These are phyloP conservation scores for Aphanomyces cochlioides DNA, from an alignment of 352 stramenopile genomes.

Conservation along the genomic window DNA sequence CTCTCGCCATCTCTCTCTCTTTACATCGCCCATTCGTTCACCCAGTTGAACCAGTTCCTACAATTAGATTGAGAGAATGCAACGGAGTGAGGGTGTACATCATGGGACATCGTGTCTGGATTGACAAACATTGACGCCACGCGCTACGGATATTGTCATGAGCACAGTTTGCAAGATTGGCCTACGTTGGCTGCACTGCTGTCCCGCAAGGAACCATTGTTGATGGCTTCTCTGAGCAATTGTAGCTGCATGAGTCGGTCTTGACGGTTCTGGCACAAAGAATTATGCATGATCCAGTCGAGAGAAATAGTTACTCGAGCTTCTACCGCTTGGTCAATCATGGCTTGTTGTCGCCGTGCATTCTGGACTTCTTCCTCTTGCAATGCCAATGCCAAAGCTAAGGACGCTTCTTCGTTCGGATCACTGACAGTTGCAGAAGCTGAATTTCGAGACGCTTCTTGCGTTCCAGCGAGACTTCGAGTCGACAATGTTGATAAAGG, in stretches of 20 bases:
- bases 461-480: too few species aligned
- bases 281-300: too few species aligned
- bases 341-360: neutral
- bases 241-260: too few species aligned
- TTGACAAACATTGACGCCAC: neutral
- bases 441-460: neutral
- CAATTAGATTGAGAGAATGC: neutral
- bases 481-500: neutral
- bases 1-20: conserved; percentile 1
- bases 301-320: neutral
- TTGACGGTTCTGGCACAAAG: too few species aligned
- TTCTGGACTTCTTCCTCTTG: conserved; percentile 2
- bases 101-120: conserved; percentile 7
- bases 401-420: conserved; percentile 12
- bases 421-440: neutral
- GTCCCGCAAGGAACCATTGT: too few species aligned
- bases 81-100: conserved; percentile 5
- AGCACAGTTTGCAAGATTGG: neutral
- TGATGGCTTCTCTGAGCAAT: too few species aligned
- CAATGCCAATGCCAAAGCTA: conserved; percentile 9
- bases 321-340: neutral
- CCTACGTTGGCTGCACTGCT: too few species aligned
- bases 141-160: neutral
- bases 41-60: conserved; percentile 17
- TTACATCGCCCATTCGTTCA: conserved; percentile 15